Evolutionary conservation across 306 rosid genomes (phyloP).

Genomic region (Herpetospermum pedunculosum): DNA sequence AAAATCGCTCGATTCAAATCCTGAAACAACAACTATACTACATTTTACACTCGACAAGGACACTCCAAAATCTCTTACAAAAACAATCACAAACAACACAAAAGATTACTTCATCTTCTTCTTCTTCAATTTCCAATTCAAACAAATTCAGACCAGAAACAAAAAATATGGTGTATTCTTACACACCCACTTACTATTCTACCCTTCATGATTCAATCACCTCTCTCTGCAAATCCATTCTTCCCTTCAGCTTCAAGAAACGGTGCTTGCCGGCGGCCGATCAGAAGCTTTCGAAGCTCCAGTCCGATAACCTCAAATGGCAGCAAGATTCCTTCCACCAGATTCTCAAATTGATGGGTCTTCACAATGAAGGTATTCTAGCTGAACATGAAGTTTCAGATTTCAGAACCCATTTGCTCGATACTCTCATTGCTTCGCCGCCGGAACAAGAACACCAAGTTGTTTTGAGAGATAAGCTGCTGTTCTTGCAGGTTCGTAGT

Average conservation of each 20-base stretch:
- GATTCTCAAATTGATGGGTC: conserved; percentile 76
- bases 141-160: background rate
- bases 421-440: conserved; percentile 61
- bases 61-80: conserved; percentile 4
- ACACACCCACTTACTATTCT: conserved; percentile 83
- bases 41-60: background rate
- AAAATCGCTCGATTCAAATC: background rate
- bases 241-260: conserved; percentile 76
- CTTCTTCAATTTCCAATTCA: background rate
- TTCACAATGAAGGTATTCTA: conserved; percentile 77
- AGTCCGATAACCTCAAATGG: conserved; percentile 83
- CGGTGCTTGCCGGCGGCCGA: conserved; percentile 44
- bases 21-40: background rate
- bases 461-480: conserved; percentile 62
- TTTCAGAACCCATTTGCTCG: conserved; percentile 65
- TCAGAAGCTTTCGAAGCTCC: conserved; percentile 44
- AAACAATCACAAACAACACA: background rate
- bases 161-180: conserved; percentile 64
- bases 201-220: conserved; percentile 81
- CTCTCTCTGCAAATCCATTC: conserved; percentile 61
- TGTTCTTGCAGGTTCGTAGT: conserved; percentile 64
- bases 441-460: conserved; percentile 46
- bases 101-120: background rate
- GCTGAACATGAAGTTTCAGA: conserved; percentile 54
- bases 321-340: conserved; percentile 97